Evolutionary conservation across 805 yeast species (phyloP), one percentile per base, ranked within the genome.

Genomic region (Cyberlindnera mrakii): DNA sequence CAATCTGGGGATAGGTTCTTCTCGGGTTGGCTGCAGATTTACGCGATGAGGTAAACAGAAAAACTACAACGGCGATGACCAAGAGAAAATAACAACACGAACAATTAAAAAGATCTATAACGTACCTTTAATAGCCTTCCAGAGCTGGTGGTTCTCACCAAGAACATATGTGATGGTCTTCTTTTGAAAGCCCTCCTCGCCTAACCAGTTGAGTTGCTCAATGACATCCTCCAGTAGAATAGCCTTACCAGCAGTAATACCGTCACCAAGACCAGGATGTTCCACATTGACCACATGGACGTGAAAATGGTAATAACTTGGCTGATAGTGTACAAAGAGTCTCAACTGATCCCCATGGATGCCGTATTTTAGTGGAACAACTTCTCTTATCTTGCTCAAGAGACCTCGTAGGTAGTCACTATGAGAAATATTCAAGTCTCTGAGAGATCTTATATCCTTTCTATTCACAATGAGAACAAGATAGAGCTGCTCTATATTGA

Each of bases 281-380:
- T 64, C 70, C 6, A 85, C 70, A 54, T 85, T 83, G 16, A 88
- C 96, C 15, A 87, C 82, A 60, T 93, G 99, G 15, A 93, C 74
- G 59, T 93, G 99, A 69, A 93, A 83, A 57, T 93, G 98, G 58
- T 93, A 93, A 62, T 91, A 93, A 0, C 96, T 85, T 0, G 99
- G 99, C 52, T 90, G 98, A 62, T 93, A 85, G 67, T 93, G 99
- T 39, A 93, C 74, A 58, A 85, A 93, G 1, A 89, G 59, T 45
- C 95, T 74, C 51, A 93, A 60, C 52, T 80, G 75, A 57, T 83
- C 82, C 0, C 66, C 53, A 2, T 52, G 60, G 11, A 88, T 52
- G 15, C 57, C 55, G 57, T 75, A 85, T 34, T 66, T 57, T 18
- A 60, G 57, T 0, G 78, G 64, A 5, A 86, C 75, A 3, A 74